phyloP scores from a whole-genome alignment of 139 green algal species.

The Picochlorum sp. region DNA sequence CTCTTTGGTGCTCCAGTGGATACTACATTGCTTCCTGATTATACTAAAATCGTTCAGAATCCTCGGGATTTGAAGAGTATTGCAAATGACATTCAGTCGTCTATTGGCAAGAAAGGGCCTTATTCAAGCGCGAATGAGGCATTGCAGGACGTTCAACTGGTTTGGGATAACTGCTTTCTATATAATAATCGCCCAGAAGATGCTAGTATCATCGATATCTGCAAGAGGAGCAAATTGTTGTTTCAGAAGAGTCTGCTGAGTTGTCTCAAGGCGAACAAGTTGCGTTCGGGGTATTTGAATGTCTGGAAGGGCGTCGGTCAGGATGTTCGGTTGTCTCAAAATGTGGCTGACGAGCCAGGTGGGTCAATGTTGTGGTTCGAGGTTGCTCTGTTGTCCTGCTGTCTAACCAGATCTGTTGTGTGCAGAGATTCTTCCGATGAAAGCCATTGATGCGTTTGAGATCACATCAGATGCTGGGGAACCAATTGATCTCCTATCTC shows the following conservation, averaged over 20 bases:
- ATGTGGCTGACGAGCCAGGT: neutral
- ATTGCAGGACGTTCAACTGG: slow-evolving; percentile 32
- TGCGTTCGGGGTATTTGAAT: too few species aligned
- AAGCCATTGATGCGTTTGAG: slow-evolving; percentile 15
- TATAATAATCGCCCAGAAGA: slow-evolving; percentile 47
- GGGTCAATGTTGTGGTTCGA: neutral
- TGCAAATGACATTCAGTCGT: slow-evolving; percentile 13
- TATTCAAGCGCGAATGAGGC: slow-evolving; percentile 22
- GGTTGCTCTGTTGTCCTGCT: too few species aligned
- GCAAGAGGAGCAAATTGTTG: neutral
- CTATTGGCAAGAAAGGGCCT: slow-evolving; percentile 3
- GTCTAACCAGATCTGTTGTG: too few species aligned
- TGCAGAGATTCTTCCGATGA: slow-evolving; percentile 21
- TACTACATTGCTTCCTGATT: slow-evolving; percentile 40
- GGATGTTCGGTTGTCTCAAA: neutral
- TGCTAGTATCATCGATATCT: slow-evolving; percentile 16
- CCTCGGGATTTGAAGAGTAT: slow-evolving; percentile 49
- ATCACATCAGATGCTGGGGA: neutral
- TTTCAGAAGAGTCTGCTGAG: neutral
- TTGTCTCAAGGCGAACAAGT: neutral
- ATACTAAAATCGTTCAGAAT: slow-evolving; percentile 47
- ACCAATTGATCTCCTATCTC: slow-evolving; percentile 1
- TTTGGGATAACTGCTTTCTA: slow-evolving; percentile 53
- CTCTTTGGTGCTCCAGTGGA: slow-evolving; percentile 5
- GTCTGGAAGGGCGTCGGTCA: neutral